Evolutionary conservation across 2,329 filamentous ascomycete species (phyloP), one percentile per base, ranked within the genome.

Genomic region (Cladosporium sp.): DNA sequence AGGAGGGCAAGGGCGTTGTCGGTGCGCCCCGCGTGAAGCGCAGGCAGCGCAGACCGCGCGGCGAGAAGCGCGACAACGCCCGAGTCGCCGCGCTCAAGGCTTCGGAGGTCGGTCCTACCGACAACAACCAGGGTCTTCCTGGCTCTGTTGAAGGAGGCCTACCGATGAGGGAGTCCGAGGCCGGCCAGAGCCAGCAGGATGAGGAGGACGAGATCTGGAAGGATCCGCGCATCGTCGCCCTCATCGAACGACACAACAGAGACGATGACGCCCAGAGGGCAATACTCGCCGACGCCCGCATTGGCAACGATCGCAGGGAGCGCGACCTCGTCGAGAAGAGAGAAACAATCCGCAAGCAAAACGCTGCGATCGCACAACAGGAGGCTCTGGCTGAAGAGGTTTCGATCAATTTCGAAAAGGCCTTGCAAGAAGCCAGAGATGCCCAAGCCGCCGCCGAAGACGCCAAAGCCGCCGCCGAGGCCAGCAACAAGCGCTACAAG

Each of bases 81-180:
- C 3, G 2, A 23, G 52, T 7, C 6, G 26, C 52, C 18, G 52
- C 52, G 26, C 14, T 12, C 52, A 14, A 21, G 29, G 23, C 35
- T 29, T 23, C 35, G 33, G 33, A 57, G 31, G 40, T 46, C 40
- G 40, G 40, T 21, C n/a, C 40, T 46, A 33, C 10, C 55, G n/a
- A 33, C 29, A 21, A 35, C 56, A 59, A 59, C 56, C 56, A 59
- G 56, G 56, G 56, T 59, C 21, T 29, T 59, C 56, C 56, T 59
- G 56, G 33, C 56, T 59, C 56, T 59, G 55, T 21, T 21, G n/a
- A 37, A 23, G n/a, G 18, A 33, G 23, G n/a, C 55, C 28, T 14
- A 29, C n/a, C 28, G 52, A 55, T 55, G 52, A 55, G 7, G 28
- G 52, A 55, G 31, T 3, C 40, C 14, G 56, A 40, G 33, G 37